A percentile compares a stretch with the other conserved stretches of the same genome.
Evolutionary conservation across 2,329 filamentous ascomycete species (phyloP).

Genomic region (Colletotrichum spaethianum): DNA sequence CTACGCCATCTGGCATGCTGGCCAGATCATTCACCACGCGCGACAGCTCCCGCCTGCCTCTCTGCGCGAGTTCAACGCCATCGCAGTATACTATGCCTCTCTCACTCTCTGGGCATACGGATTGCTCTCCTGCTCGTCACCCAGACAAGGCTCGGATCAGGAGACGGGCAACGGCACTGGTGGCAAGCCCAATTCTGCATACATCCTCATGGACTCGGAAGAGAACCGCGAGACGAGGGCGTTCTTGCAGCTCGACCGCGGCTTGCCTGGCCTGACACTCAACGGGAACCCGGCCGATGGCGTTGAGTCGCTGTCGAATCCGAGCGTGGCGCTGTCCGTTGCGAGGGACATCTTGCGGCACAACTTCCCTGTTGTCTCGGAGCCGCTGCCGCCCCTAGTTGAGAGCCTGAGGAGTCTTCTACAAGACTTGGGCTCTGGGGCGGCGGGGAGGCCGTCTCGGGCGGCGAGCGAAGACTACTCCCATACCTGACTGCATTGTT

Average conservation of each 20-base stretch:
- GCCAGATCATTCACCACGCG: constrained; percentile 46
- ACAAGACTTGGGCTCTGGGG: constrained; percentile 33
- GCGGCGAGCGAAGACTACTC: constrained; percentile 24
- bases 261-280: constrained; percentile 31
- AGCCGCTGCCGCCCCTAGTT: constrained; percentile 33
- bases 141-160: constrained; percentile 26
- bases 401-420: constrained; percentile 33
- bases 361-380: constrained; percentile 39
- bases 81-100: constrained; percentile 48
- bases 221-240: constrained; percentile 38
- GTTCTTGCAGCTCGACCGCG: constrained; percentile 37
- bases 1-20: constrained; percentile 48
- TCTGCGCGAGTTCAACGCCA: constrained; percentile 45
- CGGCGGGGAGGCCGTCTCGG: constrained; percentile 31
- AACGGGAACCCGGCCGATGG: constrained; percentile 36
- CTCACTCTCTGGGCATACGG: constrained; percentile 48
- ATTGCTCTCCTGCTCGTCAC: constrained; percentile 26
- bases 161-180: constrained; percentile 1
- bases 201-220: constrained; percentile 37
- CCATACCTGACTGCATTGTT: not conserved
- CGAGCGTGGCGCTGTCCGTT: constrained; percentile 30
- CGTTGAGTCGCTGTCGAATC: constrained; percentile 29
- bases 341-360: constrained; percentile 27
- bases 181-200: not conserved
- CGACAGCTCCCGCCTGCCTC: constrained; percentile 40